Conservation (phyloP, 768 basidiomycete genomes). For the Kwoniella sp. region DNA sequence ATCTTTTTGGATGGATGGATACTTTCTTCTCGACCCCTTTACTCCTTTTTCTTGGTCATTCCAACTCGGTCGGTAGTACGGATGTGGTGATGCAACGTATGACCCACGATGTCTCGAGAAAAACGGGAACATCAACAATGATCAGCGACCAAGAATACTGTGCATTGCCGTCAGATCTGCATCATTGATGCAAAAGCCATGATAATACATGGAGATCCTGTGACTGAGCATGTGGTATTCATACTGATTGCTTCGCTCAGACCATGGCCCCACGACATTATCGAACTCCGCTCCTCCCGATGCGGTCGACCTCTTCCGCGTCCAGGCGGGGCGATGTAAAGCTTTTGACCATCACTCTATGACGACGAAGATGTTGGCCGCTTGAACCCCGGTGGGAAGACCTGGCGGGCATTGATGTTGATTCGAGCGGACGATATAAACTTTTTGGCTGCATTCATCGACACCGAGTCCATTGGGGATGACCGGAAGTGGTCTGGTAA, state of each 20-base stretch:
- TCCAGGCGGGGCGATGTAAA: no score
- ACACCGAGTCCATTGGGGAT: slow-evolving; percentile 43
- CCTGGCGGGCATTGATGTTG: slow-evolving; percentile 87
- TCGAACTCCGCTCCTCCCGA: no score
- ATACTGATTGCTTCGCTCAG: no score
- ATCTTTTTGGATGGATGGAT: neutral
- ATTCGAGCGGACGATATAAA: slow-evolving; percentile 61
- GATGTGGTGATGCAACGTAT: slow-evolving; percentile 2
- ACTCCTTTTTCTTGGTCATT: neutral
- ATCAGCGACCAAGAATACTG: no score
- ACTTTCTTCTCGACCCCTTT: neutral
- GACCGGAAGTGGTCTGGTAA: slow-evolving; percentile 61
- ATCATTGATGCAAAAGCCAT: no score
- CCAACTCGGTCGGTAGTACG: neutral
- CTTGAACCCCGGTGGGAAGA: slow-evolving; percentile 52
- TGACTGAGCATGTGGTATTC: no score
- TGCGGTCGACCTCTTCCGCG: no score
- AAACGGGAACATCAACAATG: no score
- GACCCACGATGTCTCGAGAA: slow-evolving; percentile 1
- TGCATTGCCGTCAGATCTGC: no score
- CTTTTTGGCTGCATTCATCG: slow-evolving; percentile 37
- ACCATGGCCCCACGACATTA: no score
- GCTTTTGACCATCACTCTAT: neutral
- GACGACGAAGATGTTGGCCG: slow-evolving; percentile 9
- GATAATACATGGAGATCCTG: no score